phyloP scores from a whole-genome alignment of 2,329 filamentous ascomycete species.

The Fusarium tanahbumbuense region DNA sequence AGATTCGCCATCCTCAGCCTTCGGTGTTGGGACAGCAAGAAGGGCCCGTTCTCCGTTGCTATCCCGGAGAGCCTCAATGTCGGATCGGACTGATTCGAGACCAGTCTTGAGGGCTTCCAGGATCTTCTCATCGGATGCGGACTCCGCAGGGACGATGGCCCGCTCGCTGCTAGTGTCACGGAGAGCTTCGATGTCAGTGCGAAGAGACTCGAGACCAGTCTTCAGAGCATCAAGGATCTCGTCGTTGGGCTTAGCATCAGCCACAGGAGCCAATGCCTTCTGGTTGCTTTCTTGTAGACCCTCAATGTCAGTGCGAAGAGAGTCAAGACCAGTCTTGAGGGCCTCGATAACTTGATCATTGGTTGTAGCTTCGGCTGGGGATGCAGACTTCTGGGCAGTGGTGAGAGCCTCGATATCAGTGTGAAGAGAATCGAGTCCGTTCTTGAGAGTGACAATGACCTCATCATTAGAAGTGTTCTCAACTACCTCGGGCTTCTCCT shows the following conservation, averaged over 20 bases:
- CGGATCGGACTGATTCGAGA: slow-evolving; percentile 75
- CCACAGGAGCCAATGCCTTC: slow-evolving; percentile 60
- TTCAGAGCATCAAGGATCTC: slow-evolving; percentile 87
- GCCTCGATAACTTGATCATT: slow-evolving; percentile 40
- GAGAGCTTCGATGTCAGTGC: slow-evolving; percentile 76
- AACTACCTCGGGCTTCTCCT: slow-evolving; percentile 53
- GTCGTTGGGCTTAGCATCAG: slow-evolving; percentile 80
- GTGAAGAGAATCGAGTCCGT: slow-evolving; percentile 76
- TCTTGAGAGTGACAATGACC: slow-evolving; percentile 84
- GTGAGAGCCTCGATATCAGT: slow-evolving; percentile 79
- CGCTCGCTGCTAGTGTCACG: slow-evolving; percentile 76
- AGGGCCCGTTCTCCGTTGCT: slow-evolving; percentile 61
- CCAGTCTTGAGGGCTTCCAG: slow-evolving; percentile 86
- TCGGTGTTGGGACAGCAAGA: slow-evolving; percentile 48
- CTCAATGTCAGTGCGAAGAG: slow-evolving; percentile 42
- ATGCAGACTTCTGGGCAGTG: slow-evolving; percentile 61
- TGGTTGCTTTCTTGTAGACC: slow-evolving; percentile 72
- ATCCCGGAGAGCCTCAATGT: slow-evolving; percentile 79
- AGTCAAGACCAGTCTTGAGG: slow-evolving; percentile 41
- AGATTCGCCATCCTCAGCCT: slow-evolving; percentile 48
- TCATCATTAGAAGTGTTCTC: slow-evolving; percentile 68
- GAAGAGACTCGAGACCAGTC: slow-evolving; percentile 77
- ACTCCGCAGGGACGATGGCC: slow-evolving; percentile 48
- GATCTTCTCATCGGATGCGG: slow-evolving; percentile 75
- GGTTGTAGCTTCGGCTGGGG: slow-evolving; percentile 27